Evolutionary conservation across 148 eudicot species (phyloP).

Genomic region (Chenopodium album): DNA sequence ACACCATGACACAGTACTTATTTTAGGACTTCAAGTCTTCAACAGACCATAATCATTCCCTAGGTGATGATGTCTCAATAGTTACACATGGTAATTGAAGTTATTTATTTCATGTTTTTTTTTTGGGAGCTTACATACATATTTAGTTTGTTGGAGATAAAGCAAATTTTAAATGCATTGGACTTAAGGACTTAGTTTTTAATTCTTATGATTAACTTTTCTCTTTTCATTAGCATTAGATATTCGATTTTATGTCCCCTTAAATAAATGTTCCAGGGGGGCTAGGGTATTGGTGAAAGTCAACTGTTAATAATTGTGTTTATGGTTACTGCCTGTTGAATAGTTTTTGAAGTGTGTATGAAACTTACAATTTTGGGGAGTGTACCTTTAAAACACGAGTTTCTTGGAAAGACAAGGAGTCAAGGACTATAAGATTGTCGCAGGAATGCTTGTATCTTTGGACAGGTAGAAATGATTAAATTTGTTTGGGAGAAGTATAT

Average conservation of each 20-base stretch:
- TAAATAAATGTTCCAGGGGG: too few species aligned
- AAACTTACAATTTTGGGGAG: background rate
- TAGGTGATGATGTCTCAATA: too few species aligned
- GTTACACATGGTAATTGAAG: background rate
- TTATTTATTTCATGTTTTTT: background rate
- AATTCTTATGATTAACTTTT: too few species aligned
- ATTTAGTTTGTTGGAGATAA: background rate
- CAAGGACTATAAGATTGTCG: too few species aligned
- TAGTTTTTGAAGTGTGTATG: background rate
- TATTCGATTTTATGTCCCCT: background rate
- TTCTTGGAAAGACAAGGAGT: background rate
- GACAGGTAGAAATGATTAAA: too few species aligned
- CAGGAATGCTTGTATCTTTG: too few species aligned
- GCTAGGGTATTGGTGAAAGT: background rate
- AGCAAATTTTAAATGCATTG: background rate
- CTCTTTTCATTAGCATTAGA: background rate
- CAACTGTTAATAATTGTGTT: too few species aligned
- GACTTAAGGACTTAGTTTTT: background rate
- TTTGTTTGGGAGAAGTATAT: background rate
- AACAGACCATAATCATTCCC: too few species aligned
- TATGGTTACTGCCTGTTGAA: background rate
- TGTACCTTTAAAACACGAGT: background rate
- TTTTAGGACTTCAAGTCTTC: too few species aligned
- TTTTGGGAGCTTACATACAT: background rate
- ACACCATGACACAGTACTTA: too few species aligned